Percentiles rank a stretch among this genome's conserved stretches.
These are phyloP conservation scores for Jacaranda mimosifolia DNA, from an alignment of 257 asterid genomes.

Conservation along the genomic window DNA sequence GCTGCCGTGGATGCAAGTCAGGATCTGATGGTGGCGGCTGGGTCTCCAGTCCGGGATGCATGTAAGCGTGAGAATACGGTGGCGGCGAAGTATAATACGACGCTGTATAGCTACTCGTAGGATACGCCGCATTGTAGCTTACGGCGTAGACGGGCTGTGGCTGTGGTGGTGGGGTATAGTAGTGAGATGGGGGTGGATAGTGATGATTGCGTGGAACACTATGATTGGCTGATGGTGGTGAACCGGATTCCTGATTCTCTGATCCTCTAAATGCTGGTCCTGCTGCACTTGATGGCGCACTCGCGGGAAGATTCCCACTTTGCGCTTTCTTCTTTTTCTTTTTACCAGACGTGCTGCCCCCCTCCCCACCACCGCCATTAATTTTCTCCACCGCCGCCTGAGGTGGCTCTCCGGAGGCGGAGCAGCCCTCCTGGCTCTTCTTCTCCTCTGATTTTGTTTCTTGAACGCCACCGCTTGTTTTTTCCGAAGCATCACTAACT, in stretches of 20 bases:
- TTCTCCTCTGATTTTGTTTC: constrained; percentile 44
- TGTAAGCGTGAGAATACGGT: constrained; percentile 52
- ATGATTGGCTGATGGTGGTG: constrained; percentile 40
- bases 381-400: constrained; percentile 37
- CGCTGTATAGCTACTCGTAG: constrained; percentile 54
- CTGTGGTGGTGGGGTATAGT: constrained; percentile 39
- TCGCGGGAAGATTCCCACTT: constrained; percentile 39
- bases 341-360: constrained; percentile 45
- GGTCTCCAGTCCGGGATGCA: constrained; percentile 43
- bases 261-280: constrained; percentile 39
- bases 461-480: constrained; percentile 23
- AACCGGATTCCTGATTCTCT: constrained; percentile 40
- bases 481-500: not conserved
- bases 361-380: constrained; percentile 35
- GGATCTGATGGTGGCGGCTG: constrained; percentile 50
- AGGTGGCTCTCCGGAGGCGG: constrained; percentile 24
- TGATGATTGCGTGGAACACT: constrained; percentile 53
- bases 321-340: constrained; percentile 72
- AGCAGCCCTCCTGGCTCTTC: constrained; percentile 43
- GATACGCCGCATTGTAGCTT: constrained; percentile 74
- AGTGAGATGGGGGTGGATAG: constrained; percentile 37
- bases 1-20: constrained; percentile 53
- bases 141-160: constrained; percentile 54
- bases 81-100: constrained; percentile 63
- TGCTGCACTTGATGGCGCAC: constrained; percentile 34